These are phyloP conservation scores for Leucosporidium creatinivorum DNA, from an alignment of 768 basidiomycete species.

Conservation along the genomic window DNA sequence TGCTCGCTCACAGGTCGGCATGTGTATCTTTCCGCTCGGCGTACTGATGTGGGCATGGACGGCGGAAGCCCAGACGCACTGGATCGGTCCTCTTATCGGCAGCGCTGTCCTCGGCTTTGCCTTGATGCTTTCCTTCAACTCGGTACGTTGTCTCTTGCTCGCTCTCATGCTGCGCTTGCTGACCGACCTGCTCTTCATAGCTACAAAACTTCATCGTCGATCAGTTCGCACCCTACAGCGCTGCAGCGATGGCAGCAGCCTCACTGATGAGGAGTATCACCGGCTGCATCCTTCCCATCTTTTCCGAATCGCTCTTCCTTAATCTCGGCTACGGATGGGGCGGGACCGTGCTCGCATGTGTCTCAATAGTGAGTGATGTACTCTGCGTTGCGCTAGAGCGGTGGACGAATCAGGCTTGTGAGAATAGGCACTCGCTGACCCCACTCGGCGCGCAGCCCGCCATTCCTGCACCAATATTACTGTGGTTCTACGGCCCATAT, in stretches of 20 bases:
- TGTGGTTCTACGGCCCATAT: neutral
- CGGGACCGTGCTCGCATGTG: neutral
- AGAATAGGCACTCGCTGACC: neutral
- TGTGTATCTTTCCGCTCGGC: conserved; percentile 12
- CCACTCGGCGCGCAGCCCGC: conserved; percentile 1
- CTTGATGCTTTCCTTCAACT: conserved; percentile 1
- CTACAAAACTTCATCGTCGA: conserved; percentile 6
- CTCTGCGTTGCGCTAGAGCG: too few relatives aligned
- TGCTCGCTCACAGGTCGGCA: neutral
- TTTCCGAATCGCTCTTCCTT: neutral
- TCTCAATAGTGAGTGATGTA: neutral
- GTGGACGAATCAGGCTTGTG: neutral
- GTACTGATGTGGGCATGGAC: conserved; percentile 13
- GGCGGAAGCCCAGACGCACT: neutral
- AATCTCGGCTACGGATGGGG: conserved; percentile 13
- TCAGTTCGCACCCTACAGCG: conserved; percentile 1
- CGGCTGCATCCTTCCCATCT: conserved; percentile 9
- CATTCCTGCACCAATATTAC: neutral
- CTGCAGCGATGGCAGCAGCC: conserved; percentile 9
- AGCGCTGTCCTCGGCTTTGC: conserved; percentile 3
- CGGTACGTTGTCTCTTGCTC: neutral
- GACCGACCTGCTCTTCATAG: neutral
- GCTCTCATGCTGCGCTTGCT: neutral
- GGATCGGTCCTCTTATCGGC: conserved; percentile 4
- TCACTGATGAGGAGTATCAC: neutral